Conservation (phyloP, 2,329 filamentous ascomycete genomes). For the Pseudohalonectria lignicola region DNA sequence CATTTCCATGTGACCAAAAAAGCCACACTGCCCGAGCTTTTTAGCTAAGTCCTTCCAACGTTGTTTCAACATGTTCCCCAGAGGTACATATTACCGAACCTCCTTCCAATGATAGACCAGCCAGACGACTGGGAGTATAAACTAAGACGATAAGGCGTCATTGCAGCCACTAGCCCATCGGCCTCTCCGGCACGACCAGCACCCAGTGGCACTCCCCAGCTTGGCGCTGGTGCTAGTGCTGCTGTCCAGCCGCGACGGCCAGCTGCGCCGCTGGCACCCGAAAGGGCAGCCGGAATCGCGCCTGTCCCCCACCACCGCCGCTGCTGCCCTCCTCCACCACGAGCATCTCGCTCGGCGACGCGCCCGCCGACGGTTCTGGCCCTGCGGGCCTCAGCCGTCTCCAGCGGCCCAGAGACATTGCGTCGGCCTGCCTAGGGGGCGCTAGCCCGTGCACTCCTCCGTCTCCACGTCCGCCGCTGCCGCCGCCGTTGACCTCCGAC, state of each 20-base stretch:
- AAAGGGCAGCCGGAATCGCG: background rate
- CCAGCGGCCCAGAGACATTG: no score
- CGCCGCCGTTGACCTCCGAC: background rate
- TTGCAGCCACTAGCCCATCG: background rate
- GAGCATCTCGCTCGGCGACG: background rate
- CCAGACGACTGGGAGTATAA: no score
- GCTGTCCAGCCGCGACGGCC: background rate
- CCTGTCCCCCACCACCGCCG: no score
- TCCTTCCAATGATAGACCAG: no score
- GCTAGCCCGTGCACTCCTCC: background rate
- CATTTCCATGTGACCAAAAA: no score
- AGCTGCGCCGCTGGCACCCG: background rate
- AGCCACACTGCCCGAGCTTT: no score
- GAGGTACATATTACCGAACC: no score
- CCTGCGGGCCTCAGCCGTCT: background rate
- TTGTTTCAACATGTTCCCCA: no score
- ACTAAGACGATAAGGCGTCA: no score
- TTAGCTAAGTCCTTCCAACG: no score
- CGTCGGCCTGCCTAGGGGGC: background rate
- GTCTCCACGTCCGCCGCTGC: background rate
- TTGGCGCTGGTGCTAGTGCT: no score
- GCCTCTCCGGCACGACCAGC: slow-evolving; percentile 1
- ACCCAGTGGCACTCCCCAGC: no score
- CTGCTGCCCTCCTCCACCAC: background rate
- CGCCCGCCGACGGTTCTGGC: background rate